Conservation (phyloP, 2,329 filamentous ascomycete species). For the Fusarium gaditjirri region DNA sequence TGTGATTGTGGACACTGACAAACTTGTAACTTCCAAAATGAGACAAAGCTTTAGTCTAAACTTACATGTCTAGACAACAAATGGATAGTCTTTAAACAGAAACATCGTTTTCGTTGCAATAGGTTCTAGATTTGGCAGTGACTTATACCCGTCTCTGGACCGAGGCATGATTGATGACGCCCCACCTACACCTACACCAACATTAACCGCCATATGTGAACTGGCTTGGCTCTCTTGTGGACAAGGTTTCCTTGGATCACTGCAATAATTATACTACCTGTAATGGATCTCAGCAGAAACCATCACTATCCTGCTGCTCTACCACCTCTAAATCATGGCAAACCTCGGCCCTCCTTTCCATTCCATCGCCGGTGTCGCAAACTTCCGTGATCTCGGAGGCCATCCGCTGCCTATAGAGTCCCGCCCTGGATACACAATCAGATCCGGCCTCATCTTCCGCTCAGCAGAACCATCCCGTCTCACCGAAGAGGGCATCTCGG, state of each 20-base stretch:
- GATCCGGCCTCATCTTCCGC: slow-evolving; percentile 70
- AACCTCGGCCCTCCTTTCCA: slow-evolving; percentile 58
- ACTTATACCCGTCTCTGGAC: slow-evolving; percentile 4
- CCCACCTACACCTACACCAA: slow-evolving; percentile 33
- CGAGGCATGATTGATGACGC: slow-evolving; percentile 21
- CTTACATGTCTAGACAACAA: neutral
- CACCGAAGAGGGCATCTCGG: slow-evolving; percentile 62
- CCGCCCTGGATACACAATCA: slow-evolving; percentile 64
- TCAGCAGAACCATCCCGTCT: slow-evolving; percentile 73
- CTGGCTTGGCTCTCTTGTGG: neutral
- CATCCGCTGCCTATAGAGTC: slow-evolving; percentile 62
- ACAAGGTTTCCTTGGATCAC: neutral
- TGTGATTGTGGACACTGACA: neutral
- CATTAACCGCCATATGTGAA: neutral
- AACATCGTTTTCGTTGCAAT: neutral
- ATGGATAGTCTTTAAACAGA: neutral
- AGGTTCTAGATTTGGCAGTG: neutral
- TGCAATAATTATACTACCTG: neutral
- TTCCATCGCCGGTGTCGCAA: slow-evolving; percentile 67
- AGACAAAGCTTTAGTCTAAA: neutral
- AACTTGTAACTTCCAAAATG: neutral
- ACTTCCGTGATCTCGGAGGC: slow-evolving; percentile 76
- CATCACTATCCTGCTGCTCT: neutral
- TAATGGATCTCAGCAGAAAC: neutral
- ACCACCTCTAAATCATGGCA: slow-evolving; percentile 16